Percentiles rank a stretch among this genome's conserved stretches.
phyloP scores from a whole-genome alignment of 1,139 yeast species.

The Magnusiomyces suaveolens region DNA sequence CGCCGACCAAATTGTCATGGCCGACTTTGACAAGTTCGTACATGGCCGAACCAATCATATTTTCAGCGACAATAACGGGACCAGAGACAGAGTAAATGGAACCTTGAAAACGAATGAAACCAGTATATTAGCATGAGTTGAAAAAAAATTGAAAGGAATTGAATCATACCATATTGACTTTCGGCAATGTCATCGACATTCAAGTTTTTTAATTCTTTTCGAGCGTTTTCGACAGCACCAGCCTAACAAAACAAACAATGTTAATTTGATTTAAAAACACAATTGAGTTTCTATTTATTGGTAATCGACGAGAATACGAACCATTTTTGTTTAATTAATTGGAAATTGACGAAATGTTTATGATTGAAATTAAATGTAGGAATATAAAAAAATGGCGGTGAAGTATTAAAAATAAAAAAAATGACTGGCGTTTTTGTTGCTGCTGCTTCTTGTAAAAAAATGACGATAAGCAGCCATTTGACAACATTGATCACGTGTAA shows the following conservation, averaged over 20 bases:
- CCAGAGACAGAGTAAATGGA: constrained; percentile 87
- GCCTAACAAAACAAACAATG: constrained; percentile 51
- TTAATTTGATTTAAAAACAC: not conserved
- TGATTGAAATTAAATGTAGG: no score
- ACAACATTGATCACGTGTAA: no score
- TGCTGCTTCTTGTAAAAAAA: no score
- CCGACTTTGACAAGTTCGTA: constrained; percentile 95
- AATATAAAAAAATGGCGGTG: no score
- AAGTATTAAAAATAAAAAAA: no score
- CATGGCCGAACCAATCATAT: constrained; percentile 99
- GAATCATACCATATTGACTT: constrained; percentile 62
- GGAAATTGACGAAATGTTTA: not conserved
- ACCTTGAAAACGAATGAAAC: constrained; percentile 19
- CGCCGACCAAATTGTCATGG: constrained; percentile 93
- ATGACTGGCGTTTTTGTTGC: no score
- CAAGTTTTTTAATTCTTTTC: constrained; percentile 82
- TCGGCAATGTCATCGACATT: constrained; percentile 69
- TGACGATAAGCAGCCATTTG: no score
- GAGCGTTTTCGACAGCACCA: constrained; percentile 95
- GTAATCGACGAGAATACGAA: no score
- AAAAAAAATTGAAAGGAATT: constrained; percentile 7
- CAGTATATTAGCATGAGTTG: no score
- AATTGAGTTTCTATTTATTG: not conserved
- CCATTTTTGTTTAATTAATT: not conserved
- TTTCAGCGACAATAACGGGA: constrained; percentile 94